A percentile compares a stretch with the other conserved stretches of the same genome.
phyloP scores from a whole-genome alignment of 2,329 filamentous ascomycete species.

The Neonectria magnoliae region DNA sequence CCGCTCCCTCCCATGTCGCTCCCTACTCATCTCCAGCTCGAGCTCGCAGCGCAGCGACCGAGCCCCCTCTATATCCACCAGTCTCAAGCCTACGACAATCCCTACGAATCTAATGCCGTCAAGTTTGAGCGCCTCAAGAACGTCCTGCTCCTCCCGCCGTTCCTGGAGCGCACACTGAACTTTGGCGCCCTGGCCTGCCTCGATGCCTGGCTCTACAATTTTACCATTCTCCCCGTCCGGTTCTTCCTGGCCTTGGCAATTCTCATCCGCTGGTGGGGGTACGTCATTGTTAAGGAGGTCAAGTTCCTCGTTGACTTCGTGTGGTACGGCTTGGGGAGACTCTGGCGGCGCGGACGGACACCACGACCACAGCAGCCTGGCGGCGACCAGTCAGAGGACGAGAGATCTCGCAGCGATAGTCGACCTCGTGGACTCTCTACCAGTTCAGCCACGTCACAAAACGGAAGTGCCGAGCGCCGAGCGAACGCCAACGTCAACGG shows the following conservation, averaged over 20 bases:
- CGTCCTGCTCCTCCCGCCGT: constrained; percentile 82
- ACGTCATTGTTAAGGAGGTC: constrained; percentile 76
- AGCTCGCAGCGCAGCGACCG: constrained; percentile 69
- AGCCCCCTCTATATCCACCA: constrained; percentile 74
- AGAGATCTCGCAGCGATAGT: constrained; percentile 54
- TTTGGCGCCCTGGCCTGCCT: constrained; percentile 93
- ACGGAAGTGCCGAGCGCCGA: constrained; percentile 18
- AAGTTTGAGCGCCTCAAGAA: constrained; percentile 94
- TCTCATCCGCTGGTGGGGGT: constrained; percentile 80
- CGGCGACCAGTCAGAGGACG: constrained; percentile 49
- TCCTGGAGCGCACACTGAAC: constrained; percentile 83
- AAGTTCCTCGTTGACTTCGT: constrained; percentile 80
- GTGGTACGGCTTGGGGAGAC: constrained; percentile 79
- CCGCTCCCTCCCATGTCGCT: constrained; percentile 74
- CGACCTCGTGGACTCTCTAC: constrained; percentile 42
- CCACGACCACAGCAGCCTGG: constrained; percentile 49
- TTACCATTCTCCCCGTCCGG: constrained; percentile 91
- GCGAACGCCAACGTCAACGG: constrained; percentile 19
- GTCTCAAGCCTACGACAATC: constrained; percentile 65
- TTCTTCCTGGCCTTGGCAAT: constrained; percentile 85
- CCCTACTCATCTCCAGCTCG: constrained; percentile 71
- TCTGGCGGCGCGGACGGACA: constrained; percentile 73
- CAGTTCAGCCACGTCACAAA: constrained; percentile 24
- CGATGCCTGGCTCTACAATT: constrained; percentile 95
- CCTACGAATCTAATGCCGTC: constrained; percentile 91